These are phyloP conservation scores for Allantophomopsis lycopodina DNA, from an alignment of 2,329 filamentous ascomycete species.

Conservation along the genomic window DNA sequence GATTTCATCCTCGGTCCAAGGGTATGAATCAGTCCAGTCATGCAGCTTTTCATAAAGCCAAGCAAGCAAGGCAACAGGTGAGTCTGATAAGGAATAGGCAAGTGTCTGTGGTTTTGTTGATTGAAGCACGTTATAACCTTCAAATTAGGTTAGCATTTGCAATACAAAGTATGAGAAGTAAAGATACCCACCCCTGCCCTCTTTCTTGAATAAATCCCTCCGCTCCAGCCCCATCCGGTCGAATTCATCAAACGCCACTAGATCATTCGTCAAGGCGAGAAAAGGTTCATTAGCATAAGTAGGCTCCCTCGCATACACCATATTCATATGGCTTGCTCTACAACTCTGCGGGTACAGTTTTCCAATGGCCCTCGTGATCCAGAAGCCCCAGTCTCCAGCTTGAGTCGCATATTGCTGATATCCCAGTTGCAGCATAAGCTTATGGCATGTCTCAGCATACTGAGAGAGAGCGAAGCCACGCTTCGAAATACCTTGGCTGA, in stretches of 20 bases:
- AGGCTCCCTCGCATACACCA: slow-evolving; percentile 32
- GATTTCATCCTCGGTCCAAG: slow-evolving; percentile 66
- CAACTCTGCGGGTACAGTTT: slow-evolving; percentile 41
- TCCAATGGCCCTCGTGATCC: slow-evolving; percentile 48
- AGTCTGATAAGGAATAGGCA: slow-evolving; percentile 55
- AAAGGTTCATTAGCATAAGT: slow-evolving; percentile 34
- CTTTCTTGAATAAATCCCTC: slow-evolving; percentile 29
- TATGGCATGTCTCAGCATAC: slow-evolving; percentile 51
- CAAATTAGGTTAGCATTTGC: too few relatives aligned
- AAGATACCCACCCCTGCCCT: too few relatives aligned
- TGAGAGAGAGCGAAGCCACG: slow-evolving; percentile 42
- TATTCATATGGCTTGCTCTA: slow-evolving; percentile 49
- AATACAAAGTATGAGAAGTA: too few relatives aligned
- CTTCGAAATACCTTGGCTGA: slow-evolving; percentile 27
- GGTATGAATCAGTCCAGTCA: slow-evolving; percentile 60
- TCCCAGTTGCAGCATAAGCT: slow-evolving; percentile 54
- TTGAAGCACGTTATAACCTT: slow-evolving; percentile 41
- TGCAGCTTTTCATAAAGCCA: slow-evolving; percentile 77
- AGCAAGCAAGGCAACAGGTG: slow-evolving; percentile 54
- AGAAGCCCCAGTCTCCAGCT: slow-evolving; percentile 60
- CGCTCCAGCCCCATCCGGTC: slow-evolving; percentile 21
- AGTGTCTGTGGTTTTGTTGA: slow-evolving; percentile 60
- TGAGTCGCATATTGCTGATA: slow-evolving; percentile 49
- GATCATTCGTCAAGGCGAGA: slow-evolving; percentile 36
- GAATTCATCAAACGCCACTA: slow-evolving; percentile 33